Conservation (phyloP, 2,329 filamentous ascomycete species). For the Fusarium sp. region DNA sequence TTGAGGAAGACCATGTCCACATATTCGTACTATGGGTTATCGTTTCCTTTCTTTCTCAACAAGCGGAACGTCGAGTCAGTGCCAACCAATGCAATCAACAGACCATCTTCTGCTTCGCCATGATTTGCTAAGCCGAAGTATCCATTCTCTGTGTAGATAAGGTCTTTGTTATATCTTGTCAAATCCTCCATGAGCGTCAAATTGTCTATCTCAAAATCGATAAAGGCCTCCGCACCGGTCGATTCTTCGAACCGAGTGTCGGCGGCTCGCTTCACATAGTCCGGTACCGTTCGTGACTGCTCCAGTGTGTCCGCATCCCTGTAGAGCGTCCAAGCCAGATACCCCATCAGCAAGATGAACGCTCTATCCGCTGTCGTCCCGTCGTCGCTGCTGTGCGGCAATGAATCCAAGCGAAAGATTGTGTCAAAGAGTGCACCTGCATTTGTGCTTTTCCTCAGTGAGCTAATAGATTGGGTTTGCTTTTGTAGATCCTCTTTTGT, state of each 20-base stretch:
- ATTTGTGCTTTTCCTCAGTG: not conserved
- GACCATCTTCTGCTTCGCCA: not conserved
- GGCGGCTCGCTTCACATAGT: not conserved
- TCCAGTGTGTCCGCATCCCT: not conserved
- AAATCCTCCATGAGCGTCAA: not conserved
- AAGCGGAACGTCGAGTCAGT: accelerated
- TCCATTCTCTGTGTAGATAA: not conserved
- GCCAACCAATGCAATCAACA: not conserved
- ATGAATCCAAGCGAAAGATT: not conserved
- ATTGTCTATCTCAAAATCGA: not conserved
- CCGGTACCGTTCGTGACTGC: not conserved
- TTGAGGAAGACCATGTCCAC: not conserved
- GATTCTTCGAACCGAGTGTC: not conserved
- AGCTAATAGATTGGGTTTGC: no score
- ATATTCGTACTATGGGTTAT: not conserved
- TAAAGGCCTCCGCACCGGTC: not conserved
- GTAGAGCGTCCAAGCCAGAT: not conserved
- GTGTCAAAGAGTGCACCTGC: not conserved
- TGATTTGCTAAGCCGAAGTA: not conserved
- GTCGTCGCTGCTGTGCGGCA: not conserved
- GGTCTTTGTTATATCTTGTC: not conserved
- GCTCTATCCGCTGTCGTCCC: no score
- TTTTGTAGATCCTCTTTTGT: no score
- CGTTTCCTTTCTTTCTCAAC: not conserved
- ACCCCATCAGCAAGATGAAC: not conserved